Percentiles rank a stretch among this genome's conserved stretches.
These are phyloP conservation scores for Epichloe sibirici DNA, from an alignment of 2,329 filamentous ascomycete genomes.

Conservation along the genomic window DNA sequence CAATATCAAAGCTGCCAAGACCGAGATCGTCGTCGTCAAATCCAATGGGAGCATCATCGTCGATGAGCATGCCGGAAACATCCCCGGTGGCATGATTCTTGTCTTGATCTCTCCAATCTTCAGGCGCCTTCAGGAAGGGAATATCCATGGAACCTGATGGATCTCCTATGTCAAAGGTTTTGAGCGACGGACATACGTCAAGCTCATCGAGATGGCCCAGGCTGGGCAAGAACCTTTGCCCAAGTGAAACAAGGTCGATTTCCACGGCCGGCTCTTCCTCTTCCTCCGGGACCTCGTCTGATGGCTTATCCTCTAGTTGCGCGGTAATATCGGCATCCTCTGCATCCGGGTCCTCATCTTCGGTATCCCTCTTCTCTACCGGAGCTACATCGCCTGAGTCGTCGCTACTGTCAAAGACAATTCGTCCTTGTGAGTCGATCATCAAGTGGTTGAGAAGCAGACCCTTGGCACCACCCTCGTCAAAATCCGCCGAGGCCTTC, in stretches of 20 bases:
- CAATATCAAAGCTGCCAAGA: conserved; percentile 59
- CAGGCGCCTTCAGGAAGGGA: conserved; percentile 78
- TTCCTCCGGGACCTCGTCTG: conserved; percentile 31
- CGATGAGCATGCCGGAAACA: conserved; percentile 70
- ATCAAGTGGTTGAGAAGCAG: conserved; percentile 91
- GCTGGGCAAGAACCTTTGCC: conserved; percentile 75
- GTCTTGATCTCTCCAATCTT: conserved; percentile 69
- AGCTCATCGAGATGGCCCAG: conserved; percentile 65
- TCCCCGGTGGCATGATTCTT: conserved; percentile 49
- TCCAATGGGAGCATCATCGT: conserved; percentile 72
- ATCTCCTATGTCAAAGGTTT: conserved; percentile 84
- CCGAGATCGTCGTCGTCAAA: conserved; percentile 61
- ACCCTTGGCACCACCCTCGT: conserved; percentile 94
- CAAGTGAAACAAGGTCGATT: conserved; percentile 67
- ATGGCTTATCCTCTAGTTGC: conserved; percentile 30
- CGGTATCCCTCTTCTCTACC: conserved; percentile 24
- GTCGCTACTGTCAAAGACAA: conserved; percentile 97
- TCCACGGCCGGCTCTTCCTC: conserved; percentile 46
- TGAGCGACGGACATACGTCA: conserved; percentile 89
- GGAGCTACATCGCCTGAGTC: conserved; percentile 47
- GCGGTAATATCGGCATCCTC: conserved; percentile 18
- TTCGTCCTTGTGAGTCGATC: conserved; percentile 81
- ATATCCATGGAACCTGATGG: conserved; percentile 77
- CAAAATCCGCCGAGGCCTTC: conserved; percentile 95
- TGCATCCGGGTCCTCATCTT: conserved; percentile 23